phyloP scores from a whole-genome alignment of 768 basidiomycete species.

The Agaricus subrufescens region DNA sequence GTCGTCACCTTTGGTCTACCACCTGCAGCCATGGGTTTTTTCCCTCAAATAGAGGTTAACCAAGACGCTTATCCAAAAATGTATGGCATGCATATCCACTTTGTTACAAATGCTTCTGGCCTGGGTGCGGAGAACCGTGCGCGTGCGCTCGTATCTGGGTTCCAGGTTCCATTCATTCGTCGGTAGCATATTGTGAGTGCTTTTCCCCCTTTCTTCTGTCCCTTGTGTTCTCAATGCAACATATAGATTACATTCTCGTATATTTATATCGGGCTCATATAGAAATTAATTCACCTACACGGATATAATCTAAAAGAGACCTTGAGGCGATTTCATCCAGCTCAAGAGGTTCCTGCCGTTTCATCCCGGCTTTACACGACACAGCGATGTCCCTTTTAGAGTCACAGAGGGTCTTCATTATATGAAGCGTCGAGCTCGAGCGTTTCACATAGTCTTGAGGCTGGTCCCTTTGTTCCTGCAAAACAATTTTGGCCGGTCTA shows the following conservation, averaged over 20 bases:
- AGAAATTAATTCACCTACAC: constrained; percentile 7
- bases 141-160: constrained; percentile 82
- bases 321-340: no score
- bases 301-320: not conserved
- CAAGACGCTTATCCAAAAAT: constrained; percentile 81
- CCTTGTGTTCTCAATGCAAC: not conserved
- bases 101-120: constrained; percentile 84
- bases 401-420: no score
- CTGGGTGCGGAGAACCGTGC: constrained; percentile 89
- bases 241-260: not conserved
- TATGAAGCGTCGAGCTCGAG: no score
- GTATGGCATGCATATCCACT: constrained; percentile 92
- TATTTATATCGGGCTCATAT: not conserved
- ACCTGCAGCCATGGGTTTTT: constrained; percentile 79
- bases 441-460: no score
- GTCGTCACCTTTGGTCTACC: constrained; percentile 89
- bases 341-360: no score
- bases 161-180: constrained; percentile 81
- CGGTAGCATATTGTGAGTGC: constrained; percentile 28
- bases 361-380: no score
- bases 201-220: not conserved
- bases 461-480: no score
- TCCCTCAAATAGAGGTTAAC: constrained; percentile 96
- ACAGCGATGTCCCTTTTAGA: no score
- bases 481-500: no score